A percentile compares a stretch with the other conserved stretches of the same genome.
Conservation (phyloP, 1,139 yeast species). For the Yamadazyma songkhlaensis region DNA sequence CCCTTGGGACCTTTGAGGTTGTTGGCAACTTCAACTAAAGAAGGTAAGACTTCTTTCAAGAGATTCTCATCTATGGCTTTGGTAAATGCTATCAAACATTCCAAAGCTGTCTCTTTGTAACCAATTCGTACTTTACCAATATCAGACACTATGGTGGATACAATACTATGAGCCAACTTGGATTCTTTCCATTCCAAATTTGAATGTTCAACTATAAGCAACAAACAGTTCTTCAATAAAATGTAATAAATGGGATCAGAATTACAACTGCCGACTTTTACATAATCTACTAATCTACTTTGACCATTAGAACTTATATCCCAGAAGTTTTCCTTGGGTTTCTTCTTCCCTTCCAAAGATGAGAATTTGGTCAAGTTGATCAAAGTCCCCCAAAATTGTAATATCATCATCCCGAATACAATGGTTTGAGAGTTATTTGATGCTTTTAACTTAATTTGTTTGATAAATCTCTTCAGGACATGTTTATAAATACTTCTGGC, state of each 20-base stretch:
- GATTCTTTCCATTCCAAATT: conserved; percentile 14
- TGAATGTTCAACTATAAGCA: conserved; percentile 12
- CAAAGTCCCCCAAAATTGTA: conserved; percentile 50
- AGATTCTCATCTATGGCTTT: conserved; percentile 2
- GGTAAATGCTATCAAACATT: conserved; percentile 16
- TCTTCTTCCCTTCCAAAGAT: conserved; percentile 19
- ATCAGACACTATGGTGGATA: conserved; percentile 19
- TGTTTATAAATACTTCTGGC: conserved; percentile 37
- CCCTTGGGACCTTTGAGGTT: not conserved
- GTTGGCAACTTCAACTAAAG: conserved; percentile 2
- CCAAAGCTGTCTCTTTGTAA: conserved; percentile 20
- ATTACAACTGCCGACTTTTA: conserved; percentile 51
- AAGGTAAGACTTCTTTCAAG: not conserved
- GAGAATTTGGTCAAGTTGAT: conserved; percentile 35
- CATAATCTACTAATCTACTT: conserved; percentile 40
- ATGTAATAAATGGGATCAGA: conserved; percentile 51
- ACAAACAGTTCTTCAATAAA: conserved; percentile 21
- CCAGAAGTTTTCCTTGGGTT: conserved; percentile 50
- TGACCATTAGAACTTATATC: conserved; percentile 37
- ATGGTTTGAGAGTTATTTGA: conserved; percentile 27
- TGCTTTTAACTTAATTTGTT: conserved; percentile 44
- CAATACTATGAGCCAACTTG: conserved; percentile 18
- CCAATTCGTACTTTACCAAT: conserved; percentile 16
- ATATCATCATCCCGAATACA: conserved; percentile 41
- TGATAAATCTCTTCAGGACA: conserved; percentile 49